Conservation (phyloP, 805 yeast species). For the Cyberlindnera euphorbiae region DNA sequence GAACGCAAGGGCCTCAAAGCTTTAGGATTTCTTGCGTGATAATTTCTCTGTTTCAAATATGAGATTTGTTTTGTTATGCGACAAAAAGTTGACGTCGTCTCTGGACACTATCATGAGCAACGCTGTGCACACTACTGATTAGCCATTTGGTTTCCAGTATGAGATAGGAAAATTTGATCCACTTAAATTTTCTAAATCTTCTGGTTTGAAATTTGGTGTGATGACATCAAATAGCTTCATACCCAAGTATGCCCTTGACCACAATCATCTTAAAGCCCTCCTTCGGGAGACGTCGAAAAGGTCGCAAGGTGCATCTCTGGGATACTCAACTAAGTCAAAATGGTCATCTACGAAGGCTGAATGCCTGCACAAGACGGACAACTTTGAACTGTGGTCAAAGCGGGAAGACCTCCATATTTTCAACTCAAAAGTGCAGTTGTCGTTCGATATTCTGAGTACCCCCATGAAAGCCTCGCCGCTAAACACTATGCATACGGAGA, state of each 20-base stretch:
- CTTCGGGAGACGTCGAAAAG: slow-evolving; percentile 23
- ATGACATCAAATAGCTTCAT: slow-evolving; percentile 32
- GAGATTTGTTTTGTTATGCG: slow-evolving; percentile 32
- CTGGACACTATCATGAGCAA: neutral
- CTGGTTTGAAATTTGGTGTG: neutral
- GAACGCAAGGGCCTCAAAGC: slow-evolving; percentile 34
- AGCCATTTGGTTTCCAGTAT: slow-evolving; percentile 42
- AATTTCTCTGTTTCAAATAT: slow-evolving; percentile 30
- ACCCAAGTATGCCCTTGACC: slow-evolving; percentile 29
- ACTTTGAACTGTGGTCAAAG: slow-evolving; percentile 51
- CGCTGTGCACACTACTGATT: slow-evolving; percentile 27
- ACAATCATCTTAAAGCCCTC: slow-evolving; percentile 21
- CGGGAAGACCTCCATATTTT: slow-evolving; percentile 28
- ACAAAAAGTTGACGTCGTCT: slow-evolving; percentile 5
- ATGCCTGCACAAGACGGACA: slow-evolving; percentile 30
- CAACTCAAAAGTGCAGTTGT: slow-evolving; percentile 33
- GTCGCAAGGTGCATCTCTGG: slow-evolving; percentile 29
- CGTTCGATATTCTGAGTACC: slow-evolving; percentile 41
- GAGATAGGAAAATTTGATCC: slow-evolving; percentile 14
- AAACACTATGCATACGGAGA: slow-evolving; percentile 46
- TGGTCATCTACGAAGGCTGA: slow-evolving; percentile 30
- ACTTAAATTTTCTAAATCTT: neutral
- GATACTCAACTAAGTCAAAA: slow-evolving; percentile 29
- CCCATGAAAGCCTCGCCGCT: slow-evolving; percentile 30
- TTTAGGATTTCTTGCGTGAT: slow-evolving; percentile 29